Evolutionary conservation across 768 basidiomycete species (phyloP).

Genomic region (Lyophyllum semitale): DNA sequence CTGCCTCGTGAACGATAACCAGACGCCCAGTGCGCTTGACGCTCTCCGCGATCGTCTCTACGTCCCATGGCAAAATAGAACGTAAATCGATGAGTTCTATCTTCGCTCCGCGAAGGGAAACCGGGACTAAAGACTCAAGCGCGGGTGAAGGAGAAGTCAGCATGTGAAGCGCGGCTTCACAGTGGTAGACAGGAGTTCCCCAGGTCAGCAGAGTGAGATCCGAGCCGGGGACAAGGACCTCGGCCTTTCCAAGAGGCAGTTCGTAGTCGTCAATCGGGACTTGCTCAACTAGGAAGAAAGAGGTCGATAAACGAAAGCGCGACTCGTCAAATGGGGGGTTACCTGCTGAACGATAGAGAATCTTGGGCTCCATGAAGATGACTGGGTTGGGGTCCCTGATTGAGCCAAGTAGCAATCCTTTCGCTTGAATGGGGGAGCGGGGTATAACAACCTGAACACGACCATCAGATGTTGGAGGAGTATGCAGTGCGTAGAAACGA

Average conservation of each 20-base stretch:
- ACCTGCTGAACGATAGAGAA: slow-evolving; percentile 90
- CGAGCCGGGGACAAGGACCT: slow-evolving; percentile 69
- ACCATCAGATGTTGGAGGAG: not conserved
- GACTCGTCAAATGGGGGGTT: not conserved
- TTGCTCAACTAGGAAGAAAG: slow-evolving; percentile 67
- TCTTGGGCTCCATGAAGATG: slow-evolving; percentile 94
- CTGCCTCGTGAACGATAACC: slow-evolving; percentile 91
- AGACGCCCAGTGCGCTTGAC: slow-evolving; percentile 84
- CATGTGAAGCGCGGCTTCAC: slow-evolving; percentile 80
- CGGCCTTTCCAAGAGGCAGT: slow-evolving; percentile 82
- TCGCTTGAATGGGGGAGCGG: slow-evolving; percentile 93
- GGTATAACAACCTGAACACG: slow-evolving; percentile 76
- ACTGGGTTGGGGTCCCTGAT: slow-evolving; percentile 94
- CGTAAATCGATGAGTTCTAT: slow-evolving; percentile 91
- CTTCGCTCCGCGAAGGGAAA: slow-evolving; percentile 63
- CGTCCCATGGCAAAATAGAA: slow-evolving; percentile 89
- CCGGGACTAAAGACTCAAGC: slow-evolving; percentile 66
- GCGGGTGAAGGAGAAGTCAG: slow-evolving; percentile 65
- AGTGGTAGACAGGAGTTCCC: slow-evolving; percentile 93
- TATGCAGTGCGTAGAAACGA: not conserved
- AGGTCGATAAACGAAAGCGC: slow-evolving; percentile 1
- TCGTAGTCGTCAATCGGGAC: slow-evolving; percentile 87
- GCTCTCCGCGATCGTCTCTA: slow-evolving; percentile 77
- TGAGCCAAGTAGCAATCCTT: slow-evolving; percentile 82
- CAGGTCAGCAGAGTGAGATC: slow-evolving; percentile 91